Conservation (phyloP, 1,139 yeast species). For the Saccharomyces hybrid region DNA sequence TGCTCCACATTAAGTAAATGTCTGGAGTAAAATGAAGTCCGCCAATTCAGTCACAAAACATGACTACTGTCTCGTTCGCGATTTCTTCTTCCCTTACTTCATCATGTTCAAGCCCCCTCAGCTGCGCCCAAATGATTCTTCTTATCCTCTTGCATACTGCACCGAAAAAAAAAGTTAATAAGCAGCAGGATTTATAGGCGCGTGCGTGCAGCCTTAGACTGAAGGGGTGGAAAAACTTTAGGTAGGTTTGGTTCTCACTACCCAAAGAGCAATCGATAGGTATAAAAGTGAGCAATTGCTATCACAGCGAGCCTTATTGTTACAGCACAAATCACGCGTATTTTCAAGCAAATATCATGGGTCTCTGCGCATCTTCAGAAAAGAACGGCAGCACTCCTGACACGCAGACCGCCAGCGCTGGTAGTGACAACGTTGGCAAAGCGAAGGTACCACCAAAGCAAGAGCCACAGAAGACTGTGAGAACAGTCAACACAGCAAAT, state of each 20-base stretch:
- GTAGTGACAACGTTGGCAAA: neutral
- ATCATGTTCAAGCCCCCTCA: neutral
- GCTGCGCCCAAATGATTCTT: neutral
- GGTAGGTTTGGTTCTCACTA: neutral
- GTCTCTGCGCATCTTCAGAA: conserved; percentile 1
- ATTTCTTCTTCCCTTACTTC: neutral
- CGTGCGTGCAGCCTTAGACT: neutral
- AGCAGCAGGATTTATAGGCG: neutral
- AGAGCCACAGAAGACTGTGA: neutral
- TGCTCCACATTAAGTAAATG: neutral
- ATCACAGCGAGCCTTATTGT: neutral
- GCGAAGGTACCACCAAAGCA: neutral
- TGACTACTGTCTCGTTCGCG: no score
- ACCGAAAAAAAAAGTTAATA: neutral
- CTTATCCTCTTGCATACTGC: neutral
- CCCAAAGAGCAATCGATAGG: neutral
- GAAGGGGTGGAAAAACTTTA: neutral
- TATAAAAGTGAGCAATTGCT: neutral
- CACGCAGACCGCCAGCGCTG: neutral
- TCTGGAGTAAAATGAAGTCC: neutral
- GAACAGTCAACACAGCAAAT: neutral
- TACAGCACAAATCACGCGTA: neutral
- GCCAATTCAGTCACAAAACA: neutral
- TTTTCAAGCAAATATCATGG: neutral
- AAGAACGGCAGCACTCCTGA: neutral